Evolutionary conservation across 2,329 filamentous ascomycete species (phyloP), one percentile per base, ranked within the genome.

Genomic region (Hymenoscyphus albidus): DNA sequence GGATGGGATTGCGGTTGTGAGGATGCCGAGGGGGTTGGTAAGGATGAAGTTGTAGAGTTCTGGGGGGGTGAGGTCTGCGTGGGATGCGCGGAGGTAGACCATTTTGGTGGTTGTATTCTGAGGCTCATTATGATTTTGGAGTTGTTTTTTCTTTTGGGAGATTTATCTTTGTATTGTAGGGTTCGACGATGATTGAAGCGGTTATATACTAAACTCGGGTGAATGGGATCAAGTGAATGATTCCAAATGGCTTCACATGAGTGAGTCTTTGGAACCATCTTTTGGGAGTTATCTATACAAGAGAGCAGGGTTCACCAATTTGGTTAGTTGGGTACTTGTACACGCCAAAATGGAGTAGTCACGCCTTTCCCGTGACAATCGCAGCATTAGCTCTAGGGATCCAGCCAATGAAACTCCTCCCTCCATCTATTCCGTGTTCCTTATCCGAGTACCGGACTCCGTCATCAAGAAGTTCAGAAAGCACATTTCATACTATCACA

Each of bases 1-100:
- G 0, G 83, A 87, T 0, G 76, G 71, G 55, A 90, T 83, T 5
- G 84, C 85, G 0, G 87, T 89, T 9, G 85, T 89, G 7, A 90
- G 71, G 14, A 89, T 78, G 0, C 87, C 87, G 0, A 90, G 78
- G 0, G 87, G 85, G 70, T 88, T 84, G 14, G 83, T 79, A 22
- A 78, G 79, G 70, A 90, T 85, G 61, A 90, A 78, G 62, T 82
- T 75, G 40, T 81, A 81, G 27, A 90, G 80, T 2, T 76, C 75
- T 0, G 77, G 75, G 62, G 85, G 77, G 63, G 78, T 74, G 7
- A 76, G 69, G 68, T 89, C 86, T 10, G 79, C 82, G 73, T 88
- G 85, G 16, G 74, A 79, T 12, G 74, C 74, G 22, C 79, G 82
- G 67, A 89, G 80, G 75, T 88, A 84, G 35, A 35, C 35, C 87